Conservation (phyloP, 345 rosid genomes). For the Leavenworthia alabamica region DNA sequence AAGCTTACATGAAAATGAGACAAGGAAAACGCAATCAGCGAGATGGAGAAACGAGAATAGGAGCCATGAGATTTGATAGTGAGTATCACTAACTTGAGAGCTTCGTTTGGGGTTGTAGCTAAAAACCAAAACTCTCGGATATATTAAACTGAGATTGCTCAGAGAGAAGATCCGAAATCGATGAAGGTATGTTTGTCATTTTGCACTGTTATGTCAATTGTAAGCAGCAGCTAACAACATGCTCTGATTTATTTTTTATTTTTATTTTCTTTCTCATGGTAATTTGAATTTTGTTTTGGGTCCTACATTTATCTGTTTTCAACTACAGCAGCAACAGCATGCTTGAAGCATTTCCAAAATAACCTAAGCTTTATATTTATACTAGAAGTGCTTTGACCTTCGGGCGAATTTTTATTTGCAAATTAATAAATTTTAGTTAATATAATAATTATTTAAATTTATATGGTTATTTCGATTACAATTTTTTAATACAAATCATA, state of each 20-base stretch:
- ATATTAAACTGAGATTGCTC: background rate
- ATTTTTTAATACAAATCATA: too few species aligned
- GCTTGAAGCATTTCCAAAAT: slow-evolving; percentile 1
- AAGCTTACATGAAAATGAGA: background rate
- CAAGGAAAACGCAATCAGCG: background rate
- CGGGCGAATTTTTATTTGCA: too few species aligned
- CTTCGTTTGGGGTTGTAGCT: background rate
- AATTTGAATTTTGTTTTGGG: slow-evolving; percentile 10
- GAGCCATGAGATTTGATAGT: slow-evolving; percentile 1
- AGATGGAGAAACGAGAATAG: background rate
- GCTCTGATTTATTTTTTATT: background rate
- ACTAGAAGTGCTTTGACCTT: too few species aligned
- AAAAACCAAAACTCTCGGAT: background rate
- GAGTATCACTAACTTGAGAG: background rate
- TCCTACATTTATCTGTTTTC: slow-evolving; percentile 10
- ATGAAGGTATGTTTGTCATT: slow-evolving; percentile 20
- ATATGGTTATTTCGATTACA: too few species aligned
- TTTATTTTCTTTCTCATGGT: background rate
- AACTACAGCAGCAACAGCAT: background rate
- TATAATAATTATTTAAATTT: too few species aligned
- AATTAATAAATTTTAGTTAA: too few species aligned
- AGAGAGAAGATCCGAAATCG: slow-evolving; percentile 15
- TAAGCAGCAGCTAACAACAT: background rate
- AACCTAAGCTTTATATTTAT: too few species aligned
- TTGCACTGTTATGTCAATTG: slow-evolving; percentile 22